A percentile compares a stretch with the other conserved stretches of the same genome.
phyloP scores from a whole-genome alignment of 495 filamentous ascomycete genomes.

The Aspergillus kassunensis region DNA sequence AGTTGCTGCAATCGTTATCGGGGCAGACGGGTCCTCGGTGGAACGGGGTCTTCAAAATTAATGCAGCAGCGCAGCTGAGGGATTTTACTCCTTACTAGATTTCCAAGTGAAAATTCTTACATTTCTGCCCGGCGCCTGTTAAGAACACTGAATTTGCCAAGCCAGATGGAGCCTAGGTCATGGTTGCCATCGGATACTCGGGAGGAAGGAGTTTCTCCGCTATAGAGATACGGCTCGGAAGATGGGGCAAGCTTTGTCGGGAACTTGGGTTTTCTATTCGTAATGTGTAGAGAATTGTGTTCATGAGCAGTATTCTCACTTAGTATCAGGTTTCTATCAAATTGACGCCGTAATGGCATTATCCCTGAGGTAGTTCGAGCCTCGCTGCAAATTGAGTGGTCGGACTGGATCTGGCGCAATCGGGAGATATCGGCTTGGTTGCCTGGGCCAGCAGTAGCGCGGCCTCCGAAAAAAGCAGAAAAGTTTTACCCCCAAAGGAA shows the following conservation, averaged over 20 bases:
- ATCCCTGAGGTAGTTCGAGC: too few relatives aligned
- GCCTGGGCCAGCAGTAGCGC: slow-evolving; percentile 29
- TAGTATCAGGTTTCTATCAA: too few relatives aligned
- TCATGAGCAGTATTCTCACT: too few relatives aligned
- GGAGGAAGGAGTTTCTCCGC: slow-evolving; percentile 15
- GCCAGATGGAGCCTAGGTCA: slow-evolving; percentile 4
- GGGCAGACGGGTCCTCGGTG: slow-evolving; percentile 5
- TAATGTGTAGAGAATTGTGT: too few relatives aligned
- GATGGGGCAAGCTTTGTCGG: too few relatives aligned
- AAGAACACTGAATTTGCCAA: background rate
- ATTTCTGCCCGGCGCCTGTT: too few relatives aligned
- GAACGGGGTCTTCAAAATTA: background rate
- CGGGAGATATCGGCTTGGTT: slow-evolving; percentile 45
- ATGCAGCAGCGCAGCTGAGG: background rate
- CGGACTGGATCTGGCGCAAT: slow-evolving; percentile 28
- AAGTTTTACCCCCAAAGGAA: background rate
- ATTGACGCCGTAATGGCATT: too few relatives aligned
- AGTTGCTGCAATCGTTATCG: background rate
- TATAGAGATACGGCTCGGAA: too few relatives aligned
- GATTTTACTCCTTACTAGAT: background rate
- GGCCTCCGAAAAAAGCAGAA: slow-evolving; percentile 8
- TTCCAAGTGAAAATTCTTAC: slow-evolving; percentile 6
- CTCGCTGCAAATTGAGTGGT: slow-evolving; percentile 11
- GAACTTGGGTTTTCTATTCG: too few relatives aligned
- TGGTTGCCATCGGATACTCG: slow-evolving; percentile 24